Conservation (phyloP, 1,284 basidiomycete genomes). For the Fomitopsis betulina region DNA sequence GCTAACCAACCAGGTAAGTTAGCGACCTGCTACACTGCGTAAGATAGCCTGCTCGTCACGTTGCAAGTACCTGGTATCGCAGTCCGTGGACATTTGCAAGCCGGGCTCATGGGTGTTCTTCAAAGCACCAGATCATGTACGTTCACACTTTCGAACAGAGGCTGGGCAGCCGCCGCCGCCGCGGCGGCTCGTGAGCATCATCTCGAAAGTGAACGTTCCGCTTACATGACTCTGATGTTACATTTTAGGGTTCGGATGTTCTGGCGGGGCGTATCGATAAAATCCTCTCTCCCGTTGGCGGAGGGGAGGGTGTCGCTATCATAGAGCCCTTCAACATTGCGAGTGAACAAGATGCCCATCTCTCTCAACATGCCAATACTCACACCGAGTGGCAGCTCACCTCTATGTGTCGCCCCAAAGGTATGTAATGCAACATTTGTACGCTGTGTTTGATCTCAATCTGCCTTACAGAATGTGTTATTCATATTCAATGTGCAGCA, state of each 20-base stretch:
- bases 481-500: constrained; percentile 26
- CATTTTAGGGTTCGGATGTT: no score
- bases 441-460: constrained; percentile 14
- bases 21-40: no score
- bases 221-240: no score
- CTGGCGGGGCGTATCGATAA: no score
- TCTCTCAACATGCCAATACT: background rate
- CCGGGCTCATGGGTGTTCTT: background rate
- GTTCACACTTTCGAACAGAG: no score
- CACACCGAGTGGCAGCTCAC: no score
- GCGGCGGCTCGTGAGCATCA: no score
- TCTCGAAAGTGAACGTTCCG: no score
- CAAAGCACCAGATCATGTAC: background rate
- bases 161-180: no score
- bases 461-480: constrained; percentile 23
- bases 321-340: background rate
- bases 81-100: background rate
- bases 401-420: constrained; percentile 7
- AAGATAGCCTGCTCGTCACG: no score
- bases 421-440: background rate
- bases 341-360: background rate
- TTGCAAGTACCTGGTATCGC: background rate
- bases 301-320: background rate
- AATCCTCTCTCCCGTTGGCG: no score
- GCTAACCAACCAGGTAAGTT: no score